Base-by-base conservation (phyloP, 371 early-diverging fungal genomes). In the Mucor racemosus region DNA sequence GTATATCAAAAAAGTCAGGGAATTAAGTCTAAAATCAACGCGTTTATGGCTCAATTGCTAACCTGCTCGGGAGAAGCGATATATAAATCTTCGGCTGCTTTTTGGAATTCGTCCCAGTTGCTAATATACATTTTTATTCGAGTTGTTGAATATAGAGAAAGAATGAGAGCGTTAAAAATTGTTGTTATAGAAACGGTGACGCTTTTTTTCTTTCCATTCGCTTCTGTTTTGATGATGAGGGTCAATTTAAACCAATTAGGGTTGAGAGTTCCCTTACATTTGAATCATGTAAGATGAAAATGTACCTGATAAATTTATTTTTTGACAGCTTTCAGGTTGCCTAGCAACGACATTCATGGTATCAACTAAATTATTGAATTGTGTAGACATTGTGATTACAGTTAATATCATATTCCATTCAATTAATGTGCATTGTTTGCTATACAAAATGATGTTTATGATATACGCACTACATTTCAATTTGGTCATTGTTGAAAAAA, bases 41-140 rank as follows among this genome's bases (percentile, higher is more conserved):
- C 41, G 34, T 44, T 44, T 13, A 4, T 33, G 8, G 3, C 38
- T 34, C 9, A 6, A n/a, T 74, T 85, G 26, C 50, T 50, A 21
- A 91, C 93, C 64, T 71, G 77, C 59, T 84, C 82, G 17, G 93
- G 92, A 5, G 87, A 84, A 46, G 77, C 64, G 54, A 68, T 41
- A 70, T 93, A 92, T 58, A 93, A 79, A 19, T 90, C 90, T 67
- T 90, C 89, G 17, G 85, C 90, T 35, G 91, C 91, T 65, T 85
- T 84, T 75, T 91, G 88, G 71, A 88, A 93, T 56, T 92, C 90
- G 70, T 92, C 92, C 91, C 91, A 93, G 57, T 68, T 74, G 42
- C 59, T 70, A 67, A 82, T 76, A 68, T 82, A 82, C 81, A 81
- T 81, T 35, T 31, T 26, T 26, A 26, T 26, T 26, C 26, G 26